Base-by-base conservation (phyloP, 2,329 filamentous ascomycete species). In the Pyrenophora seminiperda region DNA sequence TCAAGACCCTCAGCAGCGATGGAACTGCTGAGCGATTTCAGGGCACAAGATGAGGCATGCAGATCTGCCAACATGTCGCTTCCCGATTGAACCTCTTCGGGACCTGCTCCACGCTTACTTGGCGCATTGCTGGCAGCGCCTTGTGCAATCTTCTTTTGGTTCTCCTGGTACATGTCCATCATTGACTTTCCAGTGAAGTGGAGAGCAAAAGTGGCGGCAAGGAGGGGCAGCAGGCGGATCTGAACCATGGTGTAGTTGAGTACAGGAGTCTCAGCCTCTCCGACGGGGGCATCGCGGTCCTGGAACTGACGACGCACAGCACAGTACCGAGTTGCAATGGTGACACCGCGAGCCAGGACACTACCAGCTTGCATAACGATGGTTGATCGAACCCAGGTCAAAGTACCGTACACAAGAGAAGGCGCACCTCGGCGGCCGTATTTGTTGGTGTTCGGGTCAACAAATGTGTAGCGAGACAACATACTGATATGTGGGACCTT, bases 161-260 rank as follows among this genome's bases (percentile, higher is more conserved):
- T 90, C 60, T 87, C 83, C 63, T 87, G 74, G 70, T 91, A 91
- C 15, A 91, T 76, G 3, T 77, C 77, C 79, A 90, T 88, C 88
- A 91, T 91, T 30, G 83, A 82, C 47, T 86, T 84, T 24, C 89
- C 88, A 15, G 89, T 91, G 67, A 91, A 91, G 71, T 90, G 87
- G 10, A 91, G 77, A n/a, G 89, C 88, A 58, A 88, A 91, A 1
- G 87, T 88, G 2, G 88, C 82, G 0, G 88, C 88, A 7, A 92
- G 76, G 3, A 91, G 78, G 1, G 89, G 87, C 17, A 91, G 76
- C 2, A 91, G 77, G 39, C 89, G 83, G 64, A 88, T 82, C 69
- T 91, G 88, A 6, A 91, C 88, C 84, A 90, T 91, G 55, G 87
- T 89, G 74, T 91, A 91, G 76, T 91, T 88, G 20, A 91, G 77